Base-by-base conservation (phyloP, 192 early-diverging fungal genomes). In the Coemansia guatemalensis region DNA sequence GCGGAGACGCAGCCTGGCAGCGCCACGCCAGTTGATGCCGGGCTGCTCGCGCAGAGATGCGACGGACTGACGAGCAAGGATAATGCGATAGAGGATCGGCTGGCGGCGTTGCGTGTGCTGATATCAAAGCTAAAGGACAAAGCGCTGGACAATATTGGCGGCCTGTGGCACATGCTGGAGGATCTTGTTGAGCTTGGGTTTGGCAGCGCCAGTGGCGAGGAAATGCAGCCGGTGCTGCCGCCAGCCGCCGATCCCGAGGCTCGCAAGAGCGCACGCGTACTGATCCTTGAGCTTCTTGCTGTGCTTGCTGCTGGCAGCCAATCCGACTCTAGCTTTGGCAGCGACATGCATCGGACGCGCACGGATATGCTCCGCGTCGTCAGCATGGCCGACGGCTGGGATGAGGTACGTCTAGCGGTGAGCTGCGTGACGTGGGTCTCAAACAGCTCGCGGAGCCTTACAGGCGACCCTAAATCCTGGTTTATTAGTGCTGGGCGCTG, bases 351-450 rank as follows among this genome's bases (percentile, higher is more conserved):
- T 23, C 48, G 48, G 49, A 64, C 57, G 23, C 78, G 69, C 30
- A 50, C 22, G 11, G 48, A 66, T 18, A 73, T 82, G 67, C 74
- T 73, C 26, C 17, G 25, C 4, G 63, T 70, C 8, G 56, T 77
- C 8, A 39, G 54, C 30, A 8, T 29, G 32, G 74, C 67, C 6
- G 29, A 53, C 1, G 64, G 64, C 53, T 77, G 74, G 74, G 53
- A 50, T 8, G 79, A 82, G 61, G 56, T 73, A 9, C 32, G 44
- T 22, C 52, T 77, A 22, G 74, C 71, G 9, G 44, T 59, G 24
- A 64, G 64, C 32, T 64, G 58, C 22, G 71, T 63, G 5, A 49
- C 62, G n/a, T 82, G 79, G 79, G 67, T 68, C 1, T 65, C 74
- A 0, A 39, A 58, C 53, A 33, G 62, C 17, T 74, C 67, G 9